Evolutionary conservation across 768 basidiomycete genomes (phyloP).

Genomic region (Auricularia heimuer): DNA sequence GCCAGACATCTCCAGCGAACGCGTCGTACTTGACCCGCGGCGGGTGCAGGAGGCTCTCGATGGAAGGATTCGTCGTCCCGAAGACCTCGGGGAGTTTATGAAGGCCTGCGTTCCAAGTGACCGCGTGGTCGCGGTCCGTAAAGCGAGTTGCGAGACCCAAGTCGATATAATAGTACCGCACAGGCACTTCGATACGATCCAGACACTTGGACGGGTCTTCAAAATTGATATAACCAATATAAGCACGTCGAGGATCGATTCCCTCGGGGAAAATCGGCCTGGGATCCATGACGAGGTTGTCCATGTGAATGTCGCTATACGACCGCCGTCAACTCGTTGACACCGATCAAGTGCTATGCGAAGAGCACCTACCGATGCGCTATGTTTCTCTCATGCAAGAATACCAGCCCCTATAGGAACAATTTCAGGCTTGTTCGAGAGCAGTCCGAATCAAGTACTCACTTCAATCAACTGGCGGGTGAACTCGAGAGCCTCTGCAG

Average conservation of each 20-base stretch:
- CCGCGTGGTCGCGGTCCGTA: neutral
- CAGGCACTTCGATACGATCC: neutral
- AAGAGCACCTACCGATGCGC: no score
- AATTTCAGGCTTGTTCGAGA: no score
- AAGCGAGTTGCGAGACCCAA: neutral
- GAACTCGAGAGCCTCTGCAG: neutral
- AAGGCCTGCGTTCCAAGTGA: neutral
- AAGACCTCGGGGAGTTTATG: neutral
- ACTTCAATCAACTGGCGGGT: neutral
- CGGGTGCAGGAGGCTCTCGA: neutral
- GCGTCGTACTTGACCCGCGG: neutral
- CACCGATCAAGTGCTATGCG: no score
- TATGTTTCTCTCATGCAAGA: no score
- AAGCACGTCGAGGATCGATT: neutral
- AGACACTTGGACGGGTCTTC: neutral
- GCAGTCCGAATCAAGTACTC: no score
- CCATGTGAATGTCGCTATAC: neutral
- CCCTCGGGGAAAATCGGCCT: neutral
- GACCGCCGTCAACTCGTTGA: no score
- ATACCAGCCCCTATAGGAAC: no score
- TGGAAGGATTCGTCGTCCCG: neutral
- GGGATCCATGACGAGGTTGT: neutral
- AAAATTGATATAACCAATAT: neutral
- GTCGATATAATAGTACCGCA: neutral
- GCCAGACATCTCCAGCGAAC: neutral